These are phyloP conservation scores for Stagonosporopsis tanaceti DNA, from an alignment of 2,329 filamentous ascomycete genomes.

Conservation along the genomic window DNA sequence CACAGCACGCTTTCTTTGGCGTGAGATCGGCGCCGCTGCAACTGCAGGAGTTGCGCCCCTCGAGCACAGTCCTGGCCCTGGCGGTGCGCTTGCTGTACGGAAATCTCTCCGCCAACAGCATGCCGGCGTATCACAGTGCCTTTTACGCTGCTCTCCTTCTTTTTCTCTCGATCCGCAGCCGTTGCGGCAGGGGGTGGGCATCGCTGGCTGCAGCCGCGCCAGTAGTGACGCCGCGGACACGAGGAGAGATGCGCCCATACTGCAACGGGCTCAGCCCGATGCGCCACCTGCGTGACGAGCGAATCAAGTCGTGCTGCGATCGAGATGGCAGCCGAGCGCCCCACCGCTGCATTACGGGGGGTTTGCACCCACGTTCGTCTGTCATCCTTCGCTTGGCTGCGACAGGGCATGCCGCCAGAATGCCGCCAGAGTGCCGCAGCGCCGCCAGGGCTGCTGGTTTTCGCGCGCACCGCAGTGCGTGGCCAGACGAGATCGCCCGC, in stretches of 20 bases:
- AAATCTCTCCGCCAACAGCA: constrained; percentile 20
- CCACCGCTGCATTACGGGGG: constrained; percentile 25
- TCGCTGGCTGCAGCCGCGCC: constrained; percentile 32
- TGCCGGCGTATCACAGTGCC: not conserved
- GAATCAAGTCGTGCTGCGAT: constrained; percentile 35
- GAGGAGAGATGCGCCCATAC: constrained; percentile 32
- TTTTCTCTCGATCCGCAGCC: constrained; percentile 32
- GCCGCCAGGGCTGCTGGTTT: constrained; percentile 13
- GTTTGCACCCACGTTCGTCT: constrained; percentile 27
- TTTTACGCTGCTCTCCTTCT: constrained; percentile 7
- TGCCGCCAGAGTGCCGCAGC: not conserved
- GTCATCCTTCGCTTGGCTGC: constrained; percentile 26
- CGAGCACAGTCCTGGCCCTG: constrained; percentile 10
- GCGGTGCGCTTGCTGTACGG: constrained; percentile 10
- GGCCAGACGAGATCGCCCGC: not conserved
- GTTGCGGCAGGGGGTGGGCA: constrained; percentile 32
- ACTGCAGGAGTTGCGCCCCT: constrained; percentile 13
- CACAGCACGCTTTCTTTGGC: constrained; percentile 20
- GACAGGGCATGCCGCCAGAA: constrained; percentile 11
- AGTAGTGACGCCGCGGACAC: constrained; percentile 31
- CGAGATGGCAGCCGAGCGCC: constrained; percentile 37
- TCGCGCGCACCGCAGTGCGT: constrained; percentile 9
- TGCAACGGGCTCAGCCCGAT: constrained; percentile 26
- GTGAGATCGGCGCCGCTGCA: constrained; percentile 15
- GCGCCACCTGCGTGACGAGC: constrained; percentile 12